Base-by-base conservation (phyloP, 805 yeast species). In the Starmera amethionina region DNA sequence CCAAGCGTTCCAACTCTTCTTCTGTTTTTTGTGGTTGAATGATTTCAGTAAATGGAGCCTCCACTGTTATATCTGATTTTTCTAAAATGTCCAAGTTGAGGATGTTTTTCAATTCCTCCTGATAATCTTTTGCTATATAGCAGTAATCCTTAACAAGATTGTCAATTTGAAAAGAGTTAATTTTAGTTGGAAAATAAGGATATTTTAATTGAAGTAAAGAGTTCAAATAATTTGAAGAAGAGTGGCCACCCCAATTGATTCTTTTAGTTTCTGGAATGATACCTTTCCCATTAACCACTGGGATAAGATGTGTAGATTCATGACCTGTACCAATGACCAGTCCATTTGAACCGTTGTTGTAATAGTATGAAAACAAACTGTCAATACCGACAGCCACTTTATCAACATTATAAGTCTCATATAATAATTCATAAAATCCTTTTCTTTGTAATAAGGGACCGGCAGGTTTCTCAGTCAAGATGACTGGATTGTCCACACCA, bases 221-320 rank as follows among this genome's bases (percentile, higher is more conserved):
- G 42, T 70, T 72, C 54, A 93, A 57, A 49, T 72, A 89, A 32
- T 72, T 75, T 28, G 71, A 74, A 1, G 89, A 72, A 35, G 75
- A 83, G 45, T 75, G 74, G 10, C 96, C 97, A 44, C 97, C 97
- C 86, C 93, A 86, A 55, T 86, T 87, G 32, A 93, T 75, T 52
- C 97, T 68, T 52, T 87, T 88, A 8, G 88, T 66, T 42, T 79
- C 81, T 25, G 72, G 63, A 40, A 86, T 58, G 3, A 79, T 47
- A 0, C 94, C 89, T 40, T 65, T 64, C 0, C 88, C 87, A n/a
- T 74, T 56, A 2, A 85, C 47, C 2, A 90, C 86, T 0, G 98
- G 98, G 14, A 90, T 77, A 0, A 93, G 60, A 54, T 79, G 80
- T 0, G 95, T 82, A 40, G 85, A 73, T 50, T 89, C 93, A 59